A percentile compares a stretch with the other conserved stretches of the same genome.
Evolutionary conservation across 2,329 filamentous ascomycete genomes (phyloP).

Genomic region (Verticillium dahliae): DNA sequence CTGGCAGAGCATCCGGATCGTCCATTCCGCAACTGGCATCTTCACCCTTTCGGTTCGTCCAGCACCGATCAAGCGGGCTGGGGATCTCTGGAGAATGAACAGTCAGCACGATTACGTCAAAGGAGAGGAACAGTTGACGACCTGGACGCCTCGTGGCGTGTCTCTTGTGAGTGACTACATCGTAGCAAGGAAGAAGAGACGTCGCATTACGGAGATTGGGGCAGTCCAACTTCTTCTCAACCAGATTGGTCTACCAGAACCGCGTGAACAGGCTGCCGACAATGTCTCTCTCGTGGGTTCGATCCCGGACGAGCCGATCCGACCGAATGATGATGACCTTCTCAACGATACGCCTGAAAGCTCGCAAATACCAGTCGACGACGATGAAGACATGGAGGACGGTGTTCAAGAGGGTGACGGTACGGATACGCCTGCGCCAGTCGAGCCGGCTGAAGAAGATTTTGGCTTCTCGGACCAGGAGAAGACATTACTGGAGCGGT

Average conservation of each 20-base stretch:
- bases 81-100: constrained; percentile 94
- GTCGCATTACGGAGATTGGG: constrained; percentile 73
- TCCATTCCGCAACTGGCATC: constrained; percentile 79
- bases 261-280: constrained; percentile 21
- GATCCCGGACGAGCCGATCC: constrained; percentile 28
- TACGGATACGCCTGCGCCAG: constrained; percentile 12
- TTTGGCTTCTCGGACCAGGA: constrained; percentile 41
- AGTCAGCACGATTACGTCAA: constrained; percentile 94
- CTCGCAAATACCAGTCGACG: constrained; percentile 34
- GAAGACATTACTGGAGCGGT: constrained; percentile 42
- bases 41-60: constrained; percentile 85
- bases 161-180: constrained; percentile 89
- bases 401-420: constrained; percentile 16
- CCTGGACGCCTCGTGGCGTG: constrained; percentile 85
- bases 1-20: constrained; percentile 78
- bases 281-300: constrained; percentile 30
- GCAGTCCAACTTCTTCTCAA: constrained; percentile 61
- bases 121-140: constrained; percentile 78
- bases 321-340: constrained; percentile 49
- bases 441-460: constrained; percentile 17
- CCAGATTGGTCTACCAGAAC: constrained; percentile 45
- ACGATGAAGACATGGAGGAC: constrained; percentile 17
- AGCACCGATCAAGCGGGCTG: constrained; percentile 81
- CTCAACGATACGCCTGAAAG: constrained; percentile 51
- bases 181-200: constrained; percentile 63